phyloP scores from a whole-genome alignment of 305 asterid genomes.

The Ilex paraguariensis region DNA sequence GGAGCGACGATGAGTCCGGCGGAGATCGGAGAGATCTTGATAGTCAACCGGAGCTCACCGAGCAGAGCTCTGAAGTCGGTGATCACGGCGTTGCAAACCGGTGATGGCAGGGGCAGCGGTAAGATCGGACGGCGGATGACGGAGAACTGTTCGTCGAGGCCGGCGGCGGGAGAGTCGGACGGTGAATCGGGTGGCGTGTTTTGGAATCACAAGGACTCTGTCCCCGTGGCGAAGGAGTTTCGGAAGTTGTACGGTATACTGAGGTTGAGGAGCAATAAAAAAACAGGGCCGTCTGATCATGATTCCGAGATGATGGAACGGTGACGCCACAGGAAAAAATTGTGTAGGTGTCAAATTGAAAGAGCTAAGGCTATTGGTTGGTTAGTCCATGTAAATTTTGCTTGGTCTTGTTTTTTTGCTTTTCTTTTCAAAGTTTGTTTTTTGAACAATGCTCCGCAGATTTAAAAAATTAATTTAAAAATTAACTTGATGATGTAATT shows the following conservation, averaged over 20 bases:
- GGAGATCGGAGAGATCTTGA: conserved; percentile 69
- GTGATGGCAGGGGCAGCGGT: conserved; percentile 6
- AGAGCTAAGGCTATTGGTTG: no score
- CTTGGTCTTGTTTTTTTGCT: no score
- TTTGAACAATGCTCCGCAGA: no score
- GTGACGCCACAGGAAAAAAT: conserved; percentile 10
- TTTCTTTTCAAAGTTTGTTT: no score
- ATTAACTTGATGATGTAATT: no score
- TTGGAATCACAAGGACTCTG: conserved; percentile 66
- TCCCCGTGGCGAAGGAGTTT: conserved; percentile 47
- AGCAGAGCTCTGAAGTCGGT: conserved; percentile 72
- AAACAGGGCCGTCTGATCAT: conserved; percentile 40
- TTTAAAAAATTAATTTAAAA: no score
- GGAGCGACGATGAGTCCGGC: conserved; percentile 56
- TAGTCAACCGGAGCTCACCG: conserved; percentile 59
- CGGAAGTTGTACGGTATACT: conserved; percentile 59
- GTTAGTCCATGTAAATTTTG: no score
- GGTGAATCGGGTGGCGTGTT: conserved; percentile 23
- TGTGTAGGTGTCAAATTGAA: no score
- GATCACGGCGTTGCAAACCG: conserved; percentile 54
- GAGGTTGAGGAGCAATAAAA: conserved; percentile 54
- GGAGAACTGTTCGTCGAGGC: conserved; percentile 31
- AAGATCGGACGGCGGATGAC: conserved; percentile 16
- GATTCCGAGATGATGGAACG: conserved; percentile 37
- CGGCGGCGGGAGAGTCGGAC: conserved; percentile 29